phyloP scores from a whole-genome alignment of 371 early-diverging fungal species.

The Choanephora cucurbitarum region DNA sequence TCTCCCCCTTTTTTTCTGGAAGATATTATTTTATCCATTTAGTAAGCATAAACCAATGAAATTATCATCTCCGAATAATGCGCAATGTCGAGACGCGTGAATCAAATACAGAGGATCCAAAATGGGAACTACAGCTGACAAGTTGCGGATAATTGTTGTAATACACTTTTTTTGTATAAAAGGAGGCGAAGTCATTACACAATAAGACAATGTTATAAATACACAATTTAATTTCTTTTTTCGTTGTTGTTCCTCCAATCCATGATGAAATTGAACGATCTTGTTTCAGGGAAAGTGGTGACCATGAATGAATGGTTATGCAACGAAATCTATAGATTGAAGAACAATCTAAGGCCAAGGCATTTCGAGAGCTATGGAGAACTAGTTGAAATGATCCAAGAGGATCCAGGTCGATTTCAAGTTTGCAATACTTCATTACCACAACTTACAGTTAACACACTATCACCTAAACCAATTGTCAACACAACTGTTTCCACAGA shows the following conservation, averaged over 20 bases:
- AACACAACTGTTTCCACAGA: neutral
- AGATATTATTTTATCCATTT: neutral
- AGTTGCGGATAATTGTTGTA: neutral
- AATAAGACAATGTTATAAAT: neutral
- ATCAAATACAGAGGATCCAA: neutral
- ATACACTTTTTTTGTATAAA: neutral
- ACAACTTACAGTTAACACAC: neutral
- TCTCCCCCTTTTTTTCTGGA: no score
- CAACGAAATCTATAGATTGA: constrained; percentile 33
- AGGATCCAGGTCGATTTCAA: constrained; percentile 29
- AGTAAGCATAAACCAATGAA: neutral
- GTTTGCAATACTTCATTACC: neutral
- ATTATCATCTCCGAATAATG: neutral
- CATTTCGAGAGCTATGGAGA: constrained; percentile 36
- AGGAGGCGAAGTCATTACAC: neutral
- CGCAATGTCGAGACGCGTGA: neutral
- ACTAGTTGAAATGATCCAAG: constrained; percentile 30
- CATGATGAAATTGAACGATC: constrained; percentile 17
- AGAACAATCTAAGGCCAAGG: constrained; percentile 30
- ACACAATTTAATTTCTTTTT: constrained; percentile 4
- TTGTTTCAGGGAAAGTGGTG: constrained; percentile 15
- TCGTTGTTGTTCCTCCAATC: neutral
- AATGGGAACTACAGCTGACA: neutral
- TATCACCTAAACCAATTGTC: neutral
- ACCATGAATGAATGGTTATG: constrained; percentile 38